Base-by-base conservation (phyloP, 2,329 filamentous ascomycete species). In the Colletotrichum theobromicola region DNA sequence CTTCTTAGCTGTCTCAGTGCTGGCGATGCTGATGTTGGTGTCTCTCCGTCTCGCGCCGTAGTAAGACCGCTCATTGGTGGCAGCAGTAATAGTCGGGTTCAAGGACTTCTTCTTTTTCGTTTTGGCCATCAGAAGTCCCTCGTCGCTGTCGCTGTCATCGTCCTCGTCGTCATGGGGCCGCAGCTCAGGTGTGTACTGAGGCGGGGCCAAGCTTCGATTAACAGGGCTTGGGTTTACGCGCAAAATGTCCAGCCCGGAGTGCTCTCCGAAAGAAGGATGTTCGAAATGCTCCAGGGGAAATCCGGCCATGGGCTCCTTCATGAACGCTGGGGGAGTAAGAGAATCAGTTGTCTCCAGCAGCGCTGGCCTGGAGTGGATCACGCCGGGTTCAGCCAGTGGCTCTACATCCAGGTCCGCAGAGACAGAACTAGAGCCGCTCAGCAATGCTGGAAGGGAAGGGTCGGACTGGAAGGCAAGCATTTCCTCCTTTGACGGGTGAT, bases 1-100 rank as follows among this genome's bases (percentile, higher is more conserved):
- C 34, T 91, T 91, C 83, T 92, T 93, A 50, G 91, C 91, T 57
- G 91, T 93, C 77, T 92, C 91, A 2, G 90, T 91, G 79, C 90
- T 92, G 35, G 88, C 89, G 32, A 90, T 88, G 77, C 90, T 92
- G 2, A 88, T 89, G 77, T 91, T 90, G 1, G 91, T 93, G 77
- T 91, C 89, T 35, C 91, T 87, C 71, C 91, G 85, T 74, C 84
- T 84, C 4, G 86, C 83, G 60, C 83, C 83, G 66, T 84, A 84
- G 34, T 81, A 83, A 16, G 82, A 78, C 76, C 77, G 77, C 42
- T 76, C 83, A 62, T 13, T 50, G 42, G 42, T 21, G n/a, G 2
- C 13, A 50, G 42, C 42, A 13, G 42, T 4, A n/a, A 75, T 81
- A 6, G 55, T 50, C 12, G 42, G 8, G 64, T 70, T 66, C 50